A percentile compares a stretch with the other conserved stretches of the same genome.
Evolutionary conservation across 2,329 filamentous ascomycete genomes (phyloP).

Genomic region (Ambrosiella xylebori): DNA sequence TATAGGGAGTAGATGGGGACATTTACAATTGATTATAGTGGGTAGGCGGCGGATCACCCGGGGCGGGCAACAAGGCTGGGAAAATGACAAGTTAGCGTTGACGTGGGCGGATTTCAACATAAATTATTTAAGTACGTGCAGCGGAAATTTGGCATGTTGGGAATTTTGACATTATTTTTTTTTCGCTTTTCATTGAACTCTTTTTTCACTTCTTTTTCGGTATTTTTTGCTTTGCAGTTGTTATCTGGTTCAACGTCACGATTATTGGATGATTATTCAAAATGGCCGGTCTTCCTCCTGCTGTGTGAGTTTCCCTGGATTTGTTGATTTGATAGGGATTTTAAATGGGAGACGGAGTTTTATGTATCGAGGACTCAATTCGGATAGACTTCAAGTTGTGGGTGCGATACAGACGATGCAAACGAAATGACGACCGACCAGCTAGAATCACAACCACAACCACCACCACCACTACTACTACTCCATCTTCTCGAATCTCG

Average conservation of each 20-base stretch:
- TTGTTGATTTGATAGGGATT: background rate
- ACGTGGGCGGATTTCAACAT: background rate
- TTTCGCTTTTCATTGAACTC: background rate
- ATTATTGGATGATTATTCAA: constrained; percentile 2
- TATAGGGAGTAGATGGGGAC: background rate
- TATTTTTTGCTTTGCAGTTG: background rate
- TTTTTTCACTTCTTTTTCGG: background rate
- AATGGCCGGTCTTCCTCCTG: constrained; percentile 15
- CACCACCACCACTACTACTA: background rate
- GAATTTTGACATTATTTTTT: background rate
- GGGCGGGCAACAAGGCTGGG: background rate
- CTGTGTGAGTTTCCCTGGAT: constrained; percentile 13
- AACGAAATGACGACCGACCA: too few species aligned
- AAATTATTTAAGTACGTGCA: background rate
- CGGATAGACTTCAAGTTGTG: too few species aligned
- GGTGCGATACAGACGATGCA: too few species aligned
- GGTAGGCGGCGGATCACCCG: background rate
- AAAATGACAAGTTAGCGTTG: background rate
- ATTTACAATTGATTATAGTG: background rate
- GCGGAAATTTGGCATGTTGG: background rate
- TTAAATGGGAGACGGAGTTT: background rate
- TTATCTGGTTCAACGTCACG: background rate
- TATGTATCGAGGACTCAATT: too few species aligned
- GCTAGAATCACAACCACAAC: too few species aligned
- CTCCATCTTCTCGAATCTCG: background rate